Evolutionary conservation across 108 stramenopile genomes (phyloP).

Genomic region (Ochromonas danica): DNA sequence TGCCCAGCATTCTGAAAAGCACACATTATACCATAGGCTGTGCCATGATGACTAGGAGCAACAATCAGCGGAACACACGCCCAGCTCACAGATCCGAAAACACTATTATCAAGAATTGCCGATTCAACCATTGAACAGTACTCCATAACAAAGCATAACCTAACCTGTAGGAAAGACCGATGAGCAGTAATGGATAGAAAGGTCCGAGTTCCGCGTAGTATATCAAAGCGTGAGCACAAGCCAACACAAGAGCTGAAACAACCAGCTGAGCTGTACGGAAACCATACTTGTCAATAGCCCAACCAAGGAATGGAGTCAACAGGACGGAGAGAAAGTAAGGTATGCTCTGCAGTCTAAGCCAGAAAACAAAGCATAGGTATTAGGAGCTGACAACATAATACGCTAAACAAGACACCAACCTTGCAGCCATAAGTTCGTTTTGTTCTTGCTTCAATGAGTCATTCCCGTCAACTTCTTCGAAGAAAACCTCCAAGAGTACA

Average conservation of each 20-base stretch:
- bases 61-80: constrained; percentile 10
- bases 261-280: constrained; percentile 9
- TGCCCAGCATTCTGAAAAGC: constrained; percentile 24
- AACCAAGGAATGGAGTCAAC: constrained; percentile 8
- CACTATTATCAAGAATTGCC: not conserved
- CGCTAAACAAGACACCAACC: not conserved
- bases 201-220: not conserved
- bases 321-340: constrained; percentile 22
- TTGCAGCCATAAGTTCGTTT: not conserved
- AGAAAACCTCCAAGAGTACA: not conserved
- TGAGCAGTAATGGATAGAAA: not conserved
- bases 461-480: no score
- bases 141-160: not conserved
- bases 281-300: constrained; percentile 9
- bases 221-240: constrained; percentile 23
- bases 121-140: not conserved
- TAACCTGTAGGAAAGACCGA: constrained; percentile 18
- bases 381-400: constrained; percentile 4
- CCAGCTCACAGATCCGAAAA: constrained; percentile 23
- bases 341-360: constrained; percentile 17
- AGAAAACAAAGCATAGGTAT: not conserved
- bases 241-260: not conserved
- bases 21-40: constrained; percentile 10
- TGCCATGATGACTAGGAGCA: not conserved
- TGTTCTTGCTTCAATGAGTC: no score